Percentiles rank a stretch among this genome's conserved stretches.
phyloP scores from a whole-genome alignment of 2,329 filamentous ascomycete species.

The Westerdykella ornata region DNA sequence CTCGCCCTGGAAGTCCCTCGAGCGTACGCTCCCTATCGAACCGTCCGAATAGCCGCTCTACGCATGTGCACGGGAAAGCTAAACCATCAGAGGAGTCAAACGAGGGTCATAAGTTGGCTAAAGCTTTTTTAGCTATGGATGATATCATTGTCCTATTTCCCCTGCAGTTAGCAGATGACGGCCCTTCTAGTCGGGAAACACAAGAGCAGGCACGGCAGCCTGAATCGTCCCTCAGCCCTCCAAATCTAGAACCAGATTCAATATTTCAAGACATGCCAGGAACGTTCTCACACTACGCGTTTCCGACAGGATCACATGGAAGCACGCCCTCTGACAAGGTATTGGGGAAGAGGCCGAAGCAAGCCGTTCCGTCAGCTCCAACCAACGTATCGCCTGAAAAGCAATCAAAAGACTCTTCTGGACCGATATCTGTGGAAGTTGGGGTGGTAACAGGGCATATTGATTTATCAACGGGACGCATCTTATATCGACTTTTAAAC shows the following conservation, averaged over 20 bases:
- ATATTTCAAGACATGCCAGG: constrained; percentile 42
- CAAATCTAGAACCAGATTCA: constrained; percentile 31
- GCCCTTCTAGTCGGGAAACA: constrained; percentile 3
- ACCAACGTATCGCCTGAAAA: constrained; percentile 4
- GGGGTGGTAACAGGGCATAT: constrained; percentile 30
- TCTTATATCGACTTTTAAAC: constrained; percentile 29
- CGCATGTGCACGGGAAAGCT: background rate
- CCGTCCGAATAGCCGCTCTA: background rate
- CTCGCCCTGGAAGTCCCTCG: constrained; percentile 31
- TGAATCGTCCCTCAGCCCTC: constrained; percentile 19
- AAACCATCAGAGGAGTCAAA: background rate
- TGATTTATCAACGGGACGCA: constrained; percentile 31
- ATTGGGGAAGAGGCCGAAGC: too few relatives aligned
- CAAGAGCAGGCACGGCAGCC: constrained; percentile 2
- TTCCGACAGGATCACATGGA: constrained; percentile 32
- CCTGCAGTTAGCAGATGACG: constrained; percentile 15
- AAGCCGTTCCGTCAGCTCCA: background rate
- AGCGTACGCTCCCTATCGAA: constrained; percentile 16
- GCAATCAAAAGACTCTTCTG: constrained; percentile 3
- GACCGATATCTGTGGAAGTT: constrained; percentile 26
- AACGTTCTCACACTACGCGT: constrained; percentile 44
- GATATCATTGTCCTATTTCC: constrained; percentile 36
- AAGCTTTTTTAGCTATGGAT: constrained; percentile 34
- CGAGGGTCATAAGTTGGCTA: constrained; percentile 18
- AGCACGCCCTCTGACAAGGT: constrained; percentile 14